Evolutionary conservation across 306 rosid genomes (phyloP), one percentile per base, ranked within the genome.

Genomic region (Neltuma alba): DNA sequence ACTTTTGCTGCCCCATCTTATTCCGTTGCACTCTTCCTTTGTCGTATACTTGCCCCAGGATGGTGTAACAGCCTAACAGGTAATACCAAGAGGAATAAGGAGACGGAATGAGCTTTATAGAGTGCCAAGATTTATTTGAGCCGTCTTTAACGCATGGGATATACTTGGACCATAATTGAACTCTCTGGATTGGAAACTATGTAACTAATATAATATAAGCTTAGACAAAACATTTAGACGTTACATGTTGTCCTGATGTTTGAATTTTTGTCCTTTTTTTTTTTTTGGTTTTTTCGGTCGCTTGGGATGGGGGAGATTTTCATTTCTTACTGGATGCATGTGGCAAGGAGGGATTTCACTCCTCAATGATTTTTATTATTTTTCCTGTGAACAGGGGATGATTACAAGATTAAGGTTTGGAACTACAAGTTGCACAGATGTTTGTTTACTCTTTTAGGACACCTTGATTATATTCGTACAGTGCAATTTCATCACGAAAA

Each of bases 361-460:
- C 21, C 38, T 34, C 27, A 34, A 11, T 3, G 27, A 64, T 64
- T 63, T 16, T 15, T 16, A 31, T 60, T 16, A 33, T 16, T 34
- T 18, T 34, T 20, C 69, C 25, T 20, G 27, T 64, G 44, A 13
- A 37, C 94, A 94, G 98, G 98, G 85, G 98, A 94, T 79, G 98
- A 94, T 87, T 94, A 94, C 89, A 94, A 94, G 86, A 92, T 94
- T 83, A 94, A 94, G 78, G 98, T 94, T 58, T 94, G 98, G 98
- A 94, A 94, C 93, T 94, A 94, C 87, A 92, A 94, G 93, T 76
- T 91, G 88, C 98, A 94, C 34, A 60, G 66, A 30, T 60, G 66
- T 28, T 60, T 60, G 37, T 60, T 60, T 60, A 60, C 66, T 28
- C 66, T 60, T 28, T 30, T 60, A 28, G 66, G 66, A 60, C 66